These are phyloP conservation scores for Brassica rapa DNA, from an alignment of 345 rosid genomes.

Conservation along the genomic window DNA sequence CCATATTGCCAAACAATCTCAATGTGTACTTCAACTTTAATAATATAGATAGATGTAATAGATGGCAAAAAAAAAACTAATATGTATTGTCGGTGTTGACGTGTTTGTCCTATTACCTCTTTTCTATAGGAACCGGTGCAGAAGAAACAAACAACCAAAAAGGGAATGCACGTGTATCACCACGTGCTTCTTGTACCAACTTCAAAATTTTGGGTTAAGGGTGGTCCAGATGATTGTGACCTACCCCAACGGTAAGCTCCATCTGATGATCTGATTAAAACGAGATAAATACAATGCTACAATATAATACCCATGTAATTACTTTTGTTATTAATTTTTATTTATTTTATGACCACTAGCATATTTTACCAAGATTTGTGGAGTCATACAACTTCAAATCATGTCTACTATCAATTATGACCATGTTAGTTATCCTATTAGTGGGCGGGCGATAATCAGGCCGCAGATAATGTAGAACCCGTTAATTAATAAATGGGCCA, in stretches of 20 bases:
- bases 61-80: background rate
- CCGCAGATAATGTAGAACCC: background rate
- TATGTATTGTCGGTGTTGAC: background rate
- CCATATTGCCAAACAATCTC: no score
- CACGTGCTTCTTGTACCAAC: constrained; percentile 6
- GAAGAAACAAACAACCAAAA: background rate
- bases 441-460: background rate
- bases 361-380: background rate
- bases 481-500: background rate
- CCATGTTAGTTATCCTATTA: background rate
- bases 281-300: background rate
- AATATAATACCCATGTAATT: background rate
- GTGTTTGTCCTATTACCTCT: background rate
- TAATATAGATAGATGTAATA: no score
- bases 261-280: background rate
- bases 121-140: background rate
- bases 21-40: no score
- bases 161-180: constrained; percentile 12
- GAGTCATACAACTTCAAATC: background rate
- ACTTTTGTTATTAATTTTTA: background rate
- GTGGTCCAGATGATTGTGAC: constrained; percentile 17
- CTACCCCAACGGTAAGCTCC: constrained; percentile 12
- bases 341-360: background rate
- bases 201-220: background rate
- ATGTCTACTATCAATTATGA: background rate